Evolutionary conservation across 148 eudicot species (phyloP), one percentile per base, ranked within the genome.

Genomic region (Cornus kousa): DNA sequence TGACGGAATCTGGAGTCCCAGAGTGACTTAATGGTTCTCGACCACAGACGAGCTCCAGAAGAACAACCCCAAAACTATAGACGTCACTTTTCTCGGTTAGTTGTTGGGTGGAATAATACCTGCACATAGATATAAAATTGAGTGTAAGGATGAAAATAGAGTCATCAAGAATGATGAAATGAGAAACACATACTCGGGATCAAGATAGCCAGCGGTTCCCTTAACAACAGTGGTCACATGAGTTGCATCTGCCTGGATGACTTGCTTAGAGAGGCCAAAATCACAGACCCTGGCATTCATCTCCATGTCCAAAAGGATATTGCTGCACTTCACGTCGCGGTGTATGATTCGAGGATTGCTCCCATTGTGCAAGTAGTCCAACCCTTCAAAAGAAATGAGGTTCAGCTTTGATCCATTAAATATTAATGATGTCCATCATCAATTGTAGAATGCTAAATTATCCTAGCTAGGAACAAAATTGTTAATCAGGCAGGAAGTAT

Each of bases 191-290:
- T 78, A 94, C 96, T 94, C 98, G 31, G 98, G 98, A 80, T 94
- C 98, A 75, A 94, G 90, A 85, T 94, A 94, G 70, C 98, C 98
- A 75, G 96, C 91, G 75, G 96, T 91, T 85, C 96, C 94, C 85
- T 91, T 91, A 66, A 91, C 96, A 70, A 81, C 85, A 69, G 98
- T 90, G 79, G 94, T 94, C 7, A 91, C 83, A 66, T 90, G 98
- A 72, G 89, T 84, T 72, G 88, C 91, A 73, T 91, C 94, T 67
- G 88, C 85, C 73, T 80, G 84, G 16, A 87, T 72, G 62, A 90
- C 43, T 82, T 89, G 93, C 89, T 90, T 91, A 40, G 88, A 91
- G 23, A 94, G 91, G 46, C 98, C 98, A 83, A 94, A 94, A 83
- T 94, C 98, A 75, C 87, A 85, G 72, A 91, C 87, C 84, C 90